Evolutionary conservation across 2,329 filamentous ascomycete species (phyloP), one percentile per base, ranked within the genome.

Genomic region (Corinectria fuckeliana): DNA sequence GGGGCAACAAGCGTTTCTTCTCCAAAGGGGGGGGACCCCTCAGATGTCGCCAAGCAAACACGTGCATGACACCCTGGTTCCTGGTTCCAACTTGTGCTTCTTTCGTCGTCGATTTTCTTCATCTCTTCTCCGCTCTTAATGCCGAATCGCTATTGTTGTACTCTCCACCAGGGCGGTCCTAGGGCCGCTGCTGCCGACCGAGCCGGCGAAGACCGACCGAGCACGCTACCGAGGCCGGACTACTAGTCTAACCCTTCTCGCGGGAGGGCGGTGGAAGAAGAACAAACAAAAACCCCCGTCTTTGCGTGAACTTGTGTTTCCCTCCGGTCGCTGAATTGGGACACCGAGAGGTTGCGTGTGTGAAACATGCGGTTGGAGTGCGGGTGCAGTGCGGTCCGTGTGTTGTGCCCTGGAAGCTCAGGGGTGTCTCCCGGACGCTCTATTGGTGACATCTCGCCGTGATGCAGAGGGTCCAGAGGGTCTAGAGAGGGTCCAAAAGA

Each of bases 1-100:
- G 36, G 56, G 42, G 42, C n/a, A n/a, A n/a, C 9, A 28, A 26
- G n/a, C 32, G 36, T 50, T 44, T 39, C 18, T 36, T 36, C 38
- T 45, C 56, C 56, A 59, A 59, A n/a, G n/a, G n/a, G n/a, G n/a
- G n/a, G n/a, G n/a, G 56, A 59, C 50, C 50, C 42, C 56, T 59
- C 20, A 44, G 42, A 59, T 42, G 56, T 38, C 30, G 56, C 56
- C 56, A 59, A 59, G 56, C 50, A 49, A 59, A 50, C 56, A 59
- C 50, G 56, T 59, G 56, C 56, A 59, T 59, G 50, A 53, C 44
- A 54, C 45, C 56, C 50, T 45, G 23, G 50, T 45, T n/a, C n/a
- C n/a, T n/a, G n/a, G n/a, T n/a, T n/a, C 21, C 44, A 11, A 58
- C 53, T 58, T 58, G 56, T 18, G 13, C 11, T 18, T 18, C 18